Evolutionary conservation across 495 filamentous ascomycete species (phyloP), one percentile per base, ranked within the genome.

Genomic region (Corynascus novoguineensis): DNA sequence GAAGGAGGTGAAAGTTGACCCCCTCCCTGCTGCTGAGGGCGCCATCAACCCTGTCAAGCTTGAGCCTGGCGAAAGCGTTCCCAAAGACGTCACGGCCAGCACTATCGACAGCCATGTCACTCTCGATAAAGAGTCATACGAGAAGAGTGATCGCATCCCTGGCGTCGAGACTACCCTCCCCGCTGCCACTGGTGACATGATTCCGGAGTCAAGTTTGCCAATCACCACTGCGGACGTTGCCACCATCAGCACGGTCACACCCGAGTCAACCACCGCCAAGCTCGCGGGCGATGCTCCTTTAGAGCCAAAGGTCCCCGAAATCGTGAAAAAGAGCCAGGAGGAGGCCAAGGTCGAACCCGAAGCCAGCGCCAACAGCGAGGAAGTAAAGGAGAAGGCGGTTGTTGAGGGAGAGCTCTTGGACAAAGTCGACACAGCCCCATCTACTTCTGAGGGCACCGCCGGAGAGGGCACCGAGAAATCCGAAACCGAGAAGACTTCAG

Each of bases 141-240:
- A 96, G 65, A 84, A 84, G 62, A 83, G 82, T 64, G 87, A 85
- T 65, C 68, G 81, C 42, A 71, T 79, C 53, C 73, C 79, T 53
- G 72, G 81, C 57, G 53, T 77, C 51, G 75, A 78, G 55, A 73
- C 86, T 47, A 72, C 76, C 32, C 71, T 90, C 38, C 86, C 88
- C 15, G 76, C 80, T n/a, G 69, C 85, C 35, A 75, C 78, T 14
- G 77, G 73, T 31, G 85, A 80, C 69, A 71, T 88, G 73, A 92
- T 93, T 60, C 90, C 90, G 10, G 90, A 96, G 72, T 93, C 90
- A 22, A 89, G 88, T 70, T 78, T 95, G 50, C 88, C 88, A 17
- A 87, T 91, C 61, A 79, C 78, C 40, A 62, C 66, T 50, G 62
- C 60, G 44, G 58, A 64, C 25, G 82, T 77, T 53, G 78, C 78